Conservation (phyloP, 1,284 basidiomycete genomes). For the Cutaneotrichosporon cavernicola region DNA sequence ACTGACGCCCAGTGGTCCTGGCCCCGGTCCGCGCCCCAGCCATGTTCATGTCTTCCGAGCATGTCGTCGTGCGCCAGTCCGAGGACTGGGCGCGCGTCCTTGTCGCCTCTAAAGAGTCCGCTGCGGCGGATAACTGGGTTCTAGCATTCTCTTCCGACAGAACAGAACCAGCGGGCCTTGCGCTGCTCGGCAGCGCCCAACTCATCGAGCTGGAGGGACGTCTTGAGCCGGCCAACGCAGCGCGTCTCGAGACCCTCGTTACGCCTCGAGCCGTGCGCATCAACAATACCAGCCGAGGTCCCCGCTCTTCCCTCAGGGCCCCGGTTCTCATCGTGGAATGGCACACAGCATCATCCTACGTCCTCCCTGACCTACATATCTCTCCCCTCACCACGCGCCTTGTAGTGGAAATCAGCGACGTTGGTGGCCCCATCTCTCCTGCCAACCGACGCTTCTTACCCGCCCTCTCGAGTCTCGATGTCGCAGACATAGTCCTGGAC, state of each 20-base stretch:
- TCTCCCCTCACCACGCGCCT: background rate
- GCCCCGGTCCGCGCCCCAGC: background rate
- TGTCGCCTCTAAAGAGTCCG: background rate
- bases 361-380: background rate
- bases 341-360: background rate
- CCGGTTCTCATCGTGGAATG: background rate
- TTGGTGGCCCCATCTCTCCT: background rate
- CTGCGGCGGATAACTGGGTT: background rate
- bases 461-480: background rate
- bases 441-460: background rate
- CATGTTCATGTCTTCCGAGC: background rate
- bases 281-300: background rate
- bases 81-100: background rate
- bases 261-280: background rate
- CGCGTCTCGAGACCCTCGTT: background rate
- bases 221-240: background rate
- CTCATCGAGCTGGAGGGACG: background rate
- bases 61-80: slow-evolving; percentile 5
- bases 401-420: background rate
- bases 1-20: background rate
- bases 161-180: background rate
- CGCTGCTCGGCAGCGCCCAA: background rate
- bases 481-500: background rate
- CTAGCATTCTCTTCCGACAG: background rate
- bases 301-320: background rate